phyloP scores from a whole-genome alignment of 352 stramenopile genomes.

The Halophytophthora polymorphica region DNA sequence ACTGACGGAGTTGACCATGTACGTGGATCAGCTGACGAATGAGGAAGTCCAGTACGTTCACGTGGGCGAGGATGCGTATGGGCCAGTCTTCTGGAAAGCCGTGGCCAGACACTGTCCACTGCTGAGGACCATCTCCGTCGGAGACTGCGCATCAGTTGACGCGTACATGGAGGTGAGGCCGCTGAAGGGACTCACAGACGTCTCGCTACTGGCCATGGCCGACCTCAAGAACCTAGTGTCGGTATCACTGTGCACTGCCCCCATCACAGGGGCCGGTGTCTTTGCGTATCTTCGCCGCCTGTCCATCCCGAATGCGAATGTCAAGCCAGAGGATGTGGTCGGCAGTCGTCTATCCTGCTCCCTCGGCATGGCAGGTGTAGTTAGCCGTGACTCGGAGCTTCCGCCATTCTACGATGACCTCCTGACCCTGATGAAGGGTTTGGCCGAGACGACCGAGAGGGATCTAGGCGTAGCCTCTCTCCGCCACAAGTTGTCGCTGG shows the following conservation, averaged over 20 bases:
- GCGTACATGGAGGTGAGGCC: slow-evolving; percentile 19
- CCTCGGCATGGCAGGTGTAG: too few relatives aligned
- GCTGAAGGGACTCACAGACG: slow-evolving; percentile 34
- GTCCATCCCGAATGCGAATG: slow-evolving; percentile 13
- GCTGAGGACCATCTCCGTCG: slow-evolving; percentile 23
- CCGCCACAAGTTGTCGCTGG: slow-evolving; percentile 18
- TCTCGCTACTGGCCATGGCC: slow-evolving; percentile 23
- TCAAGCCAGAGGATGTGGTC: slow-evolving; percentile 8
- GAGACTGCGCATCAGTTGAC: slow-evolving; percentile 23
- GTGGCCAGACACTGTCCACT: slow-evolving; percentile 23
- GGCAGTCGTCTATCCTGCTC: slow-evolving; percentile 21
- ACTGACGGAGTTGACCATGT: slow-evolving; percentile 32
- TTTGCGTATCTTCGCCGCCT: slow-evolving; percentile 35
- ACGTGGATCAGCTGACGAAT: slow-evolving; percentile 34
- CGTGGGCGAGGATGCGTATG: slow-evolving; percentile 30
- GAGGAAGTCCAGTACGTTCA: slow-evolving; percentile 7
- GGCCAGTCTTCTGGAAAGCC: slow-evolving; percentile 33
- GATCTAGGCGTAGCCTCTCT: slow-evolving; percentile 12
- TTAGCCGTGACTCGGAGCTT: too few relatives aligned
- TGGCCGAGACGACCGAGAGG: slow-evolving; percentile 13
- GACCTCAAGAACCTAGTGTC: slow-evolving; percentile 23
- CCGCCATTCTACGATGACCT: slow-evolving; percentile 36
- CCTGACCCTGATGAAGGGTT: slow-evolving; percentile 16
- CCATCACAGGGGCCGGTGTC: slow-evolving; percentile 30
- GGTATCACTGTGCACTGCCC: slow-evolving; percentile 30